Evolutionary conservation across 2,329 filamentous ascomycete species (phyloP), one percentile per base, ranked within the genome.

Genomic region (Neofusicoccum umdonicola): DNA sequence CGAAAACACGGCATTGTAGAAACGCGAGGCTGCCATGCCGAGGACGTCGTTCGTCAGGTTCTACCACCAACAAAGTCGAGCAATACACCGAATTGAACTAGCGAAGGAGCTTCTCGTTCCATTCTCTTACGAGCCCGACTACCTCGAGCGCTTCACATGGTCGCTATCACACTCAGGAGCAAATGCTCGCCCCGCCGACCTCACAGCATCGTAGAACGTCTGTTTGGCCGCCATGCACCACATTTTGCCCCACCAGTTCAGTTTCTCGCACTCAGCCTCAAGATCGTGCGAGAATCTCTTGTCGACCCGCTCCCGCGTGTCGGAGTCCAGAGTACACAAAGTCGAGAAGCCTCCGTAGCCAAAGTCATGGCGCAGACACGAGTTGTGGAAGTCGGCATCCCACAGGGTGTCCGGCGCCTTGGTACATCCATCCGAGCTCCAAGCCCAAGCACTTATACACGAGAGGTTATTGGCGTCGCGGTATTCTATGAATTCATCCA

Each of bases 311-410:
- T 58, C n/a, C 12, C 56, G 56, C 41, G 17, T 35, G 56, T 58
- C 41, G 9, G 27, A 27, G 27, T 47, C 41, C n/a, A 47, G 19
- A 17, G 4, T 15, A 19, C 56, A 58, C 27, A 58, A 31, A 11
- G 17, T 37, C 3, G 42, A 27, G 60, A 41, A 51, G 22, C 27
- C 37, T 13, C 15, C n/a, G 19, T 62, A 62, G 17, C 31, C 60
- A 12, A 62, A 62, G 19, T 62, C 60, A 52, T 62, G 60, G 15
- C 60, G 60, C 35, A 42, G n/a, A 7, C 60, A 62, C 4, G 60
- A 15, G 11, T 31, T 11, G 44, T 51, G 11, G 34, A 62, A 62
- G 19, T 39, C 4, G 9, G 22, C 13, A 22, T n/a, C 31, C 8
- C 11, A 41, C 1, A 17, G 4, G 2, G 15, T 17, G 19, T 62